These are phyloP conservation scores for Plasmodium ovale DNA, from an alignment of 169 alveolate genomes.

Conservation along the genomic window DNA sequence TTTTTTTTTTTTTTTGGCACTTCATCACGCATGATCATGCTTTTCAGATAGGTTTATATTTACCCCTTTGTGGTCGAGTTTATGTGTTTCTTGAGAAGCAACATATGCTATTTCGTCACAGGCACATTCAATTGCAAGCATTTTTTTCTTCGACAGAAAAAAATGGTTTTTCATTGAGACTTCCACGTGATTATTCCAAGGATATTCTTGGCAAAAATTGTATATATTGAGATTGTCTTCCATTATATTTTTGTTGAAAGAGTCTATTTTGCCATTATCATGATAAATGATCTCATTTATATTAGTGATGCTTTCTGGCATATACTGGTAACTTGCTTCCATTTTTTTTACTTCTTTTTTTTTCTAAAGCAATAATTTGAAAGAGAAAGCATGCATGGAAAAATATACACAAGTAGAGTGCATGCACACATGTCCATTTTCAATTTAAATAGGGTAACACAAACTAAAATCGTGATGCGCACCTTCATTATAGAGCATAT, in stretches of 20 bases:
- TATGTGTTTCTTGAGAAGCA: conserved; percentile 5
- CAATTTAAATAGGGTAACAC: too few relatives aligned
- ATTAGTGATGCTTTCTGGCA: conserved; percentile 22
- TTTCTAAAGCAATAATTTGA: conserved; percentile 8
- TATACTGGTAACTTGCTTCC: conserved; percentile 55
- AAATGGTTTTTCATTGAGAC: conserved; percentile 49
- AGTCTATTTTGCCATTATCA: conserved; percentile 36
- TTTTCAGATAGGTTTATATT: background rate
- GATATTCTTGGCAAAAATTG: conserved; percentile 30
- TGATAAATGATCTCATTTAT: conserved; percentile 52
- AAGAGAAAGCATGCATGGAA: too few relatives aligned
- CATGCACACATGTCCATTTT: too few relatives aligned
- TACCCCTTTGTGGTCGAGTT: conserved; percentile 2
- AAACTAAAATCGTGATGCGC: background rate
- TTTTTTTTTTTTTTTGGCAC: background rate
- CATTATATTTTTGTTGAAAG: conserved; percentile 41
- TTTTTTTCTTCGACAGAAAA: conserved; percentile 32
- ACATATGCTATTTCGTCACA: conserved; percentile 40
- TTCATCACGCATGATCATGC: background rate
- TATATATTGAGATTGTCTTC: conserved; percentile 37
- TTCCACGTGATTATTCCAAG: conserved; percentile 45
- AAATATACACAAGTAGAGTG: too few relatives aligned
- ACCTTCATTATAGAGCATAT: conserved; percentile 63
- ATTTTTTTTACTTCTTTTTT: conserved; percentile 21
- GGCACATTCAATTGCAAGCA: conserved; percentile 44